A percentile compares a stretch with the other conserved stretches of the same genome.
Evolutionary conservation across 78 protist species (phyloP).

Genomic region (Cavenderia fasciculata): DNA sequence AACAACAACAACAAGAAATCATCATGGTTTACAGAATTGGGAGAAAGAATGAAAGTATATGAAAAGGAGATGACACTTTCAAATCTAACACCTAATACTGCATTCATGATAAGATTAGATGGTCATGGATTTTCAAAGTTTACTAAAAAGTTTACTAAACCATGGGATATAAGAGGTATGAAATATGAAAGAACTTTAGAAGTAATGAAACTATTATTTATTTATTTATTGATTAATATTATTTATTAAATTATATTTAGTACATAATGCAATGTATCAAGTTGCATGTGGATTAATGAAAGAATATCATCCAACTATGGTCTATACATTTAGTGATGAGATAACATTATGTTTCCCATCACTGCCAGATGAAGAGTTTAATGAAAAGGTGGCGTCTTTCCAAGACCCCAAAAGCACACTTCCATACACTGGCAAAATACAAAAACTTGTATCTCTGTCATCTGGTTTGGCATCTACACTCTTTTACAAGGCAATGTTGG

Average conservation of each 20-base stretch:
- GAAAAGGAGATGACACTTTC: neutral
- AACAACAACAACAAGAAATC: no score
- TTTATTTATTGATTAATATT: neutral
- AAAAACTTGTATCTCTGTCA: constrained; percentile 55
- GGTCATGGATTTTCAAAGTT: constrained; percentile 81
- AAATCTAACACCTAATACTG: neutral
- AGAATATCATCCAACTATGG: constrained; percentile 24
- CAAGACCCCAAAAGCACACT: neutral
- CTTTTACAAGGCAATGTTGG: constrained; percentile 28
- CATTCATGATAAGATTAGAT: constrained; percentile 73
- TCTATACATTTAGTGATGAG: constrained; percentile 79
- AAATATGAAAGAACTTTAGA: neutral
- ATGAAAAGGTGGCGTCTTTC: neutral
- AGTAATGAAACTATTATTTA: neutral
- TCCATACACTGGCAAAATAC: constrained; percentile 46
- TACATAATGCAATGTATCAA: constrained; percentile 80
- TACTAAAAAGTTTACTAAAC: constrained; percentile 35
- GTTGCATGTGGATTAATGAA: constrained; percentile 43
- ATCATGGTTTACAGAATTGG: no score
- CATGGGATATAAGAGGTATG: constrained; percentile 72
- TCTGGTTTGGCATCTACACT: constrained; percentile 69
- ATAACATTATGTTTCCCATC: constrained; percentile 71
- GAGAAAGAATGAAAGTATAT: constrained; percentile 67
- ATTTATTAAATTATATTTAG: constrained; percentile 1
- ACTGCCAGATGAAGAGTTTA: neutral